phyloP scores from a whole-genome alignment of 371 early-diverging fungal species.

The Rhizopus delemar region DNA sequence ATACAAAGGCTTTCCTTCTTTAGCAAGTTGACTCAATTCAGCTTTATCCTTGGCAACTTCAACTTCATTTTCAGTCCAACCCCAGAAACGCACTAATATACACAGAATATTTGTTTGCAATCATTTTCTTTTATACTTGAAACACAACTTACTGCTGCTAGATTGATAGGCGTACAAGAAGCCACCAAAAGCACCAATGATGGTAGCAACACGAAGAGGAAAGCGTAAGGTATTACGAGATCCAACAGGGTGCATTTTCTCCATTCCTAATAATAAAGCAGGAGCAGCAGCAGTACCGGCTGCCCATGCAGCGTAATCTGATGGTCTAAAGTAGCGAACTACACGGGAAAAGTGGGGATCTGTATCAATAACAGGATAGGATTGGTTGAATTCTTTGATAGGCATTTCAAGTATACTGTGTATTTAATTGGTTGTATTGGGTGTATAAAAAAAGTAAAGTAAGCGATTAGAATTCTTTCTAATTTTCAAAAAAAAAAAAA shows the following conservation, averaged over 20 bases:
- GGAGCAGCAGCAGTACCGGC: constrained; percentile 78
- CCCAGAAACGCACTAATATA: constrained; percentile 87
- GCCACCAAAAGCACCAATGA: constrained; percentile 66
- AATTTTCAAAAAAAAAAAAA: no score
- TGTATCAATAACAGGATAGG: constrained; percentile 69
- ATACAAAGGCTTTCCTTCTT: constrained; percentile 73
- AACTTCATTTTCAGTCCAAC: constrained; percentile 84
- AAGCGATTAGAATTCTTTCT: no score
- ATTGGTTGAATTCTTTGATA: constrained; percentile 52
- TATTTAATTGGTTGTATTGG: no score
- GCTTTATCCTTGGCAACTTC: constrained; percentile 74
- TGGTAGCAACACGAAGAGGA: constrained; percentile 53
- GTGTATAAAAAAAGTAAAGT: no score
- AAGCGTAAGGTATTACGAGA: constrained; percentile 49
- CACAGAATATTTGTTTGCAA: not conserved
- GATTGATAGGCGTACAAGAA: constrained; percentile 72
- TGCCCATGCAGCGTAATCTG: constrained; percentile 76
- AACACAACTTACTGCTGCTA: constrained; percentile 62
- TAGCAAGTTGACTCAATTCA: constrained; percentile 66
- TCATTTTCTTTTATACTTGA: not conserved
- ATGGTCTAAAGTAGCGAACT: constrained; percentile 83
- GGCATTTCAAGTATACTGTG: constrained; percentile 35
- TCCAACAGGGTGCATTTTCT: constrained; percentile 51
- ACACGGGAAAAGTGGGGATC: constrained; percentile 85
- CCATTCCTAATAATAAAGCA: constrained; percentile 66